Conservation (phyloP, 768 basidiomycete genomes). For the Termitomyces sp. region DNA sequence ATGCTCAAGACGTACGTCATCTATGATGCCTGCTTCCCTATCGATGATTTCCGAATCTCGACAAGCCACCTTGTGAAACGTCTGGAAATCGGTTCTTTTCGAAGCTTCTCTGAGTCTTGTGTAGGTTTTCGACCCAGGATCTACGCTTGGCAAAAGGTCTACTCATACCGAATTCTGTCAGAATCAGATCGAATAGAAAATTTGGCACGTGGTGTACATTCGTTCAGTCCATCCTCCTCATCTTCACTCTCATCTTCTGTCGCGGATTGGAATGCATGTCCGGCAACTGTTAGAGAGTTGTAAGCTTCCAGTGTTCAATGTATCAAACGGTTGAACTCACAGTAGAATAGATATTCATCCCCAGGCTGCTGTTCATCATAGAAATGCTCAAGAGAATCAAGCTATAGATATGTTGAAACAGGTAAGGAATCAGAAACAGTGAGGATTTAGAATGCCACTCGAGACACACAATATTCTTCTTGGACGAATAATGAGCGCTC, state of each 20-base stretch:
- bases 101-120: background rate
- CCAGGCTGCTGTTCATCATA: background rate
- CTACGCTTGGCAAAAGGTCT: no score
- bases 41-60: no score
- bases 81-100: no score
- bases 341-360: background rate
- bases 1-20: background rate
- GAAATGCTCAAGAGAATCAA: background rate
- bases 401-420: background rate
- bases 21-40: background rate
- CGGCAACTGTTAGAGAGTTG: background rate
- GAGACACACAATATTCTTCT: background rate
- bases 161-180: no score
- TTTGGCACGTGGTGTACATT: background rate
- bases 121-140: background rate
- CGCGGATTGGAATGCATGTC: background rate
- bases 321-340: background rate
- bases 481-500: background rate
- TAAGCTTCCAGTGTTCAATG: background rate
- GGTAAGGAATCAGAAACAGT: no score
- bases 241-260: background rate
- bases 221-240: background rate
- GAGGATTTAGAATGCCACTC: no score
- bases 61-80: background rate
- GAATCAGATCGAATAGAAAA: background rate